Conservation (phyloP, 2,329 filamentous ascomycete species). For the Aspergillus sp. region DNA sequence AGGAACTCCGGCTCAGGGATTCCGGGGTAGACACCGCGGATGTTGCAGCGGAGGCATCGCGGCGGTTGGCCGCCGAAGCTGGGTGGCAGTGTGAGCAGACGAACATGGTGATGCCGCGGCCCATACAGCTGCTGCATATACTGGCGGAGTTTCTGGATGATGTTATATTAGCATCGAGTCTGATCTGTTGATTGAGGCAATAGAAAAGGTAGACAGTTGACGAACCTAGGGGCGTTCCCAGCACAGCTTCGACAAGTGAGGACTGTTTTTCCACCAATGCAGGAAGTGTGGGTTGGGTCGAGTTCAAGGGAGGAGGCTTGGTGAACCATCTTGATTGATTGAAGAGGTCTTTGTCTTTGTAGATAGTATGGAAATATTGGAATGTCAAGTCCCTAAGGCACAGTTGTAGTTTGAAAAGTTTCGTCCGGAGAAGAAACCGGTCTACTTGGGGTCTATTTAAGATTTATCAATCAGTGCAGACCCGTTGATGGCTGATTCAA, state of each 20-base stretch:
- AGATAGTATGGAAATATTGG: not conserved
- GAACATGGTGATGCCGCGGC: conserved; percentile 33
- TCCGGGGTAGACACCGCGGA: conserved; percentile 16
- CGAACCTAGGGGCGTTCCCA: conserved; percentile 38
- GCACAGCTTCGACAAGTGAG: conserved; percentile 37
- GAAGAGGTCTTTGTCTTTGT: not conserved
- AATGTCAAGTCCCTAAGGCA: not conserved
- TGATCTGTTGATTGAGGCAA: not conserved
- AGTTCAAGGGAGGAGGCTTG: conserved; percentile 21
- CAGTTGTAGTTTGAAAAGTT: not conserved
- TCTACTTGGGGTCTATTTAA: conserved; percentile 6
- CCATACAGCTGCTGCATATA: conserved; percentile 27
- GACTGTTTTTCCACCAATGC: conserved; percentile 34
- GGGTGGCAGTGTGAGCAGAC: conserved; percentile 33
- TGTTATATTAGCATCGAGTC: too few relatives aligned
- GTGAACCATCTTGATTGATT: conserved; percentile 20
- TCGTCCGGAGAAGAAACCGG: too few relatives aligned
- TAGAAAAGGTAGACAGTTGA: not conserved
- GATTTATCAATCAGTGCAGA: conserved; percentile 7
- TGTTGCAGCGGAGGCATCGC: conserved; percentile 11
- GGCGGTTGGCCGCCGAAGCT: conserved; percentile 16
- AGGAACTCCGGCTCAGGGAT: conserved; percentile 30
- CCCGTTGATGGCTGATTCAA: conserved; percentile 1
- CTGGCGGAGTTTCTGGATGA: too few relatives aligned
- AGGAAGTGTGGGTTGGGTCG: conserved; percentile 34